Evolutionary conservation across 1,284 basidiomycete genomes (phyloP), one percentile per base, ranked within the genome.

Genomic region (Cerrena zonata): DNA sequence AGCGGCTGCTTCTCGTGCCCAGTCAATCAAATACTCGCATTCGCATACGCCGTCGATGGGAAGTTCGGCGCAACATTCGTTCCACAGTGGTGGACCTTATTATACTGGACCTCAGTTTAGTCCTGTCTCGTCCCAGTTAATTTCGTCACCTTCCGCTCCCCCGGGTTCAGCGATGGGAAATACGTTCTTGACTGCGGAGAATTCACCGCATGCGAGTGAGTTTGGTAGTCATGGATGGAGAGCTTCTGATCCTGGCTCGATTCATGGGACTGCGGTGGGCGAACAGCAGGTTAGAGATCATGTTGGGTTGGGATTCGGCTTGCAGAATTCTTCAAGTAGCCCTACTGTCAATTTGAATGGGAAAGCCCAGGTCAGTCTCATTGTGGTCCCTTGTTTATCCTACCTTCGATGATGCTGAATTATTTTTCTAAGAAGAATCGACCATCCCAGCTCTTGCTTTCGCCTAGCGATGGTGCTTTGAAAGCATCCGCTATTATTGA

Each of bases 381-480:
- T 23, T 24, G n/a, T 36, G 34, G 11, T 36, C n/a, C 10, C n/a
- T 36, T 36, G 11, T 36, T 36, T n/a, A n/a, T n/a, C n/a, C 34
- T 36, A 10, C n/a, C 34, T 36, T 36, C n/a, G 34, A 36, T n/a
- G 34, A 36, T n/a, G 10, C 34, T 25, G 49, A 21, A 38, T 47
- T 52, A 15, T 25, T 53, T 43, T 30, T 25, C 50, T 46, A 48
- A 70, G 66, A 70, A 72, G 62, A 56, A 40, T 10, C 63, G 73
- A 3, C 76, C 77, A 4, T 54, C 68, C 0, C 75, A 80, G 10
- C 61, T 85, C 48, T 66, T 68, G 12, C 63, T 81, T 24, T 84
- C 83, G 1, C 79, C 82, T 1, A 84, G 82, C 51, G 84, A 86
- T 52, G 68, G 75, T 22, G 76, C 76, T 2, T 64, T 86, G n/a